Conservation (phyloP, 805 yeast species). For the Candida manassasensis region DNA sequence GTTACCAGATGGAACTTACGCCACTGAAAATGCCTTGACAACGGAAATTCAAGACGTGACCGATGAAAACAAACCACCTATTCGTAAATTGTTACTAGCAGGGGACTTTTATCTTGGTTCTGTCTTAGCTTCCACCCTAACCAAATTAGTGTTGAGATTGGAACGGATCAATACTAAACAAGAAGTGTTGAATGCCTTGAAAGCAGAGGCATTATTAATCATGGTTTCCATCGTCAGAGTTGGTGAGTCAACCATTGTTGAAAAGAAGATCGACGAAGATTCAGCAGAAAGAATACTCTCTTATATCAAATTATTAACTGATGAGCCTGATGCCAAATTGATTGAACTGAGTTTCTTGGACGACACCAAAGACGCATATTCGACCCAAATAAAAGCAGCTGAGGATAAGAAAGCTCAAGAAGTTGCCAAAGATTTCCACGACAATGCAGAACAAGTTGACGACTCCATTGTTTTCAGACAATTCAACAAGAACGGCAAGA, state of each 20-base stretch:
- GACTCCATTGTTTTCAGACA: constrained; percentile 78
- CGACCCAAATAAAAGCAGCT: constrained; percentile 57
- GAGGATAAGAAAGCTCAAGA: constrained; percentile 54
- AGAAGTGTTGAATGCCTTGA: constrained; percentile 71
- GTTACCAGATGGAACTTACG: constrained; percentile 98
- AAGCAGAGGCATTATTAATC: constrained; percentile 90
- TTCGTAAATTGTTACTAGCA: constrained; percentile 73
- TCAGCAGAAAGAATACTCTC: constrained; percentile 89
- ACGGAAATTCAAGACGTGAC: constrained; percentile 31
- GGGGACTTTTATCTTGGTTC: constrained; percentile 93
- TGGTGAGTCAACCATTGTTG: constrained; percentile 68
- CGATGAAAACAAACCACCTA: constrained; percentile 56
- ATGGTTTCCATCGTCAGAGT: constrained; percentile 88
- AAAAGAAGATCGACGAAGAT: constrained; percentile 87
- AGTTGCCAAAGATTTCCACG: constrained; percentile 53
- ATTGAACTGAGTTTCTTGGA: constrained; percentile 73
- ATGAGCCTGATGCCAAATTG: constrained; percentile 48
- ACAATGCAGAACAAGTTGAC: constrained; percentile 72
- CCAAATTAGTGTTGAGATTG: constrained; percentile 79
- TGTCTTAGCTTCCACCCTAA: constrained; percentile 80
- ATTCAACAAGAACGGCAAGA: constrained; percentile 42
- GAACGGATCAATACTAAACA: constrained; percentile 50
- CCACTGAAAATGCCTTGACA: constrained; percentile 83
- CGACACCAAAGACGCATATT: constrained; percentile 84
- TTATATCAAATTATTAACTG: constrained; percentile 77